Base-by-base conservation (phyloP, 768 basidiomycete species). In the Xerocomus potaroensis region DNA sequence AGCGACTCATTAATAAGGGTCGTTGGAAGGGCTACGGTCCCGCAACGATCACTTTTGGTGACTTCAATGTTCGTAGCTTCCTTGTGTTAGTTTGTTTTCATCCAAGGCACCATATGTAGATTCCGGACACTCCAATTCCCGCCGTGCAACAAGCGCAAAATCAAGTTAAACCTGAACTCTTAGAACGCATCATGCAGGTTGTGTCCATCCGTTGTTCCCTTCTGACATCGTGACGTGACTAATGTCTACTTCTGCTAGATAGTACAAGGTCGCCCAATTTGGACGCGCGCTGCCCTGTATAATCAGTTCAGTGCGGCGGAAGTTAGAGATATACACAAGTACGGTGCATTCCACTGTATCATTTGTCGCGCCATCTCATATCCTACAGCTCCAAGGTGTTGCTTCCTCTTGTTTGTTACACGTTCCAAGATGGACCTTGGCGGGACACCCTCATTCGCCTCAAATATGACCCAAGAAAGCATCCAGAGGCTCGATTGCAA, bases 361-460 rank as follows among this genome's bases (percentile, higher is more conserved):
- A 15, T 18, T 12, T 16, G 8, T 41, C 19, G 22, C 9, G 8
- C 19, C n/a, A 22, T 36, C 59, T 49, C 32, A 59, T 36, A 5
- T 40, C 31, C 18, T 41, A 18, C 48, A 95, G 92, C 50, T 87
- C 88, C 11, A 95, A 94, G 61, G 67, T 81, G 6, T 73, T 92
- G 14, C 76, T 95, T 15, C 86, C 93, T 3, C 67, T 88, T 5
- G 80, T 87, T 4, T 85, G 83, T 45, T 99, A 94, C 59, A 85
- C 88, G 8, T 94, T 97, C 60, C 80, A 84, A 55, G 94, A 96
- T 54, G 96, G 96, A 0, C 93, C 94, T 3, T 98, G 88, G 84
- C 77, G 91, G 32, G 94, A 97, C 56, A 87, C 88, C 12, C 75
- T 93, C 41, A 76, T 97, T 29, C 80, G 81, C 36, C 85, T 92